Evolutionary conservation across 495 filamentous ascomycete species (phyloP).

Genomic region (Aspergillus egyptiacus): DNA sequence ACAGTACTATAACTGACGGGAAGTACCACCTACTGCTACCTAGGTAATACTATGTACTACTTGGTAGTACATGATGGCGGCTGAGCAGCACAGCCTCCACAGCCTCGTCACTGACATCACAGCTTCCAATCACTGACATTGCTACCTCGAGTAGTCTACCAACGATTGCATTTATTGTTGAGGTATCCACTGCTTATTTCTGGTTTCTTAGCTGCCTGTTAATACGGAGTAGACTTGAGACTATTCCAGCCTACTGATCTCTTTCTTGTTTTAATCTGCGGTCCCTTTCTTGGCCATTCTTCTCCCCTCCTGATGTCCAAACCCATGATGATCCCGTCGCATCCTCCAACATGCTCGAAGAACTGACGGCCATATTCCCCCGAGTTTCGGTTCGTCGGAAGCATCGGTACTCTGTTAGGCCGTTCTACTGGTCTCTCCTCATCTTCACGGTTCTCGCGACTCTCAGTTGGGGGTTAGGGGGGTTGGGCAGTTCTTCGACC

Average conservation of each 20-base stretch:
- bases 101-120: no score
- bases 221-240: neutral
- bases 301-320: conserved; percentile 2
- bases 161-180: neutral
- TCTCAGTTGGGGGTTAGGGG: conserved; percentile 22
- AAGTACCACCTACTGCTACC: no score
- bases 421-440: conserved; percentile 33
- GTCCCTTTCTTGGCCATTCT: neutral
- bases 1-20: neutral
- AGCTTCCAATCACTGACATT: conserved; percentile 4
- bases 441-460: conserved; percentile 26
- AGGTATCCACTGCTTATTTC: conserved; percentile 1
- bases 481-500: conserved; percentile 4
- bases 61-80: no score
- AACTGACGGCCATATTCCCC: conserved; percentile 19
- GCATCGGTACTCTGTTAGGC: conserved; percentile 33
- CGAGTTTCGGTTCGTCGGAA: conserved; percentile 22
- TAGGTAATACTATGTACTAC: no score
- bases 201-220: conserved; percentile 6
- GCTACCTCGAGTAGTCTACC: no score
- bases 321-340: conserved; percentile 29
- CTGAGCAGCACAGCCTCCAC: neutral
- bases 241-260: neutral
- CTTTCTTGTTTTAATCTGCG: neutral
- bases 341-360: conserved; percentile 22